These are phyloP conservation scores for Crithidia sp. DNA, from an alignment of 208 protist species.

Conservation along the genomic window DNA sequence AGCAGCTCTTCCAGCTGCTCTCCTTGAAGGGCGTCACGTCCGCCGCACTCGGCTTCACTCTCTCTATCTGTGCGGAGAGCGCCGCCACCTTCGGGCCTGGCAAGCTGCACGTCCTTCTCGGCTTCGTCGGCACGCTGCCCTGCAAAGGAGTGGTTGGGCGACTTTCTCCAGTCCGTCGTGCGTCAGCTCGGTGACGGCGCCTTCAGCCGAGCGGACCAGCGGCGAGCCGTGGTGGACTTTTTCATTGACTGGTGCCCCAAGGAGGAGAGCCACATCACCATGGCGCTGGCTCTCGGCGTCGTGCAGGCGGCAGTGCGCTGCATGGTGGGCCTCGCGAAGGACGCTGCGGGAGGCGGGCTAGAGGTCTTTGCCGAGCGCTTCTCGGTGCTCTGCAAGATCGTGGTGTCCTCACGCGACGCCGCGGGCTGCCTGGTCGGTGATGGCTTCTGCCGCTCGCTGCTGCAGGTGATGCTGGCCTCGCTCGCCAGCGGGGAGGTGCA, in stretches of 20 bases:
- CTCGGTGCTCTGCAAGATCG: slow-evolving; percentile 44
- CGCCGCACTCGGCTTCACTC: slow-evolving; percentile 37
- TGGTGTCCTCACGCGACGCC: slow-evolving; percentile 27
- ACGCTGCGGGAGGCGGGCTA: slow-evolving; percentile 12
- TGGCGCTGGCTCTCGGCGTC: slow-evolving; percentile 26
- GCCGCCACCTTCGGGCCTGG: slow-evolving; percentile 30
- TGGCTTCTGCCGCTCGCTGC: slow-evolving; percentile 31
- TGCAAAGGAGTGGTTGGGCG: slow-evolving; percentile 25
- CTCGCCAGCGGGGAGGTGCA: slow-evolving; percentile 13
- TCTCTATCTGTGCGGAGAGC: slow-evolving; percentile 52
- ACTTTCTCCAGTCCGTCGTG: slow-evolving; percentile 32
- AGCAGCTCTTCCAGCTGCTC: slow-evolving; percentile 52
- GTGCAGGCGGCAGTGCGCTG: slow-evolving; percentile 31
- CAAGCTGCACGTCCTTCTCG: slow-evolving; percentile 36
- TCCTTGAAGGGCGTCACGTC: slow-evolving; percentile 26
- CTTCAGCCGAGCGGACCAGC: slow-evolving; percentile 24
- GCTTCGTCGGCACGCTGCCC: slow-evolving; percentile 27
- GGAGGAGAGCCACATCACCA: slow-evolving; percentile 25
- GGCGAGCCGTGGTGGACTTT: slow-evolving; percentile 36
- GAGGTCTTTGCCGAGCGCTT: slow-evolving; percentile 41
- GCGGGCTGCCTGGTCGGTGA: slow-evolving; percentile 26
- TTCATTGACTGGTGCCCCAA: slow-evolving; percentile 44
- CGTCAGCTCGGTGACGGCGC: slow-evolving; percentile 16
- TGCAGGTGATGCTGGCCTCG: slow-evolving; percentile 46
- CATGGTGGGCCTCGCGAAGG: slow-evolving; percentile 15